Conservation (phyloP, 306 rosid species). For the Gastrolobium villosum region DNA sequence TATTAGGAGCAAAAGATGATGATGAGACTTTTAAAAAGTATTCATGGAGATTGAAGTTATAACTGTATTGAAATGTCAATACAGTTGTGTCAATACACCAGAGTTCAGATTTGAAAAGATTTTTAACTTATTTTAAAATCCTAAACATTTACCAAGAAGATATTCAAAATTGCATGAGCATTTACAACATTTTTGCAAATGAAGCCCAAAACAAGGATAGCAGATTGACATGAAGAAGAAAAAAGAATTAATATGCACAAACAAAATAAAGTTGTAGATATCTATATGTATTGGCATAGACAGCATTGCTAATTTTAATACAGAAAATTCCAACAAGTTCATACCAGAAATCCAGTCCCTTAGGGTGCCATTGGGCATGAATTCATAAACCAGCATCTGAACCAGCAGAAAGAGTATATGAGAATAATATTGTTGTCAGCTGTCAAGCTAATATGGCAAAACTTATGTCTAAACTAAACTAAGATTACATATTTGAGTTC, state of each 20-base stretch:
- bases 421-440: constrained; percentile 40
- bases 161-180: background rate
- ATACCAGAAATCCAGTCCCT: constrained; percentile 88
- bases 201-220: constrained; percentile 22
- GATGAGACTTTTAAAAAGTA: background rate
- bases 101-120: background rate
- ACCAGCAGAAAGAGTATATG: constrained; percentile 44
- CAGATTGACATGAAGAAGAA: constrained; percentile 27
- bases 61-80: background rate
- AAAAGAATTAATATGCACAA: constrained; percentile 25
- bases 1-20: background rate
- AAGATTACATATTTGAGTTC: constrained; percentile 23
- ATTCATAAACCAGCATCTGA: constrained; percentile 95
- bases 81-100: background rate
- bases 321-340: constrained; percentile 29
- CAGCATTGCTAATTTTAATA: background rate
- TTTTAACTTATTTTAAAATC: background rate
- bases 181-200: constrained; percentile 22
- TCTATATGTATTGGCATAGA: background rate
- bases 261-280: constrained; percentile 18
- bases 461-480: constrained; percentile 29
- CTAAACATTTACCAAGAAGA: constrained; percentile 10
- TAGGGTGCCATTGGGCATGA: constrained; percentile 88
- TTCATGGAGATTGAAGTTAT: constrained; percentile 13
- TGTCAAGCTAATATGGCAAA: constrained; percentile 10